Conservation (phyloP, 164 flowering plant species). For the Chimonanthus salicifolius region DNA sequence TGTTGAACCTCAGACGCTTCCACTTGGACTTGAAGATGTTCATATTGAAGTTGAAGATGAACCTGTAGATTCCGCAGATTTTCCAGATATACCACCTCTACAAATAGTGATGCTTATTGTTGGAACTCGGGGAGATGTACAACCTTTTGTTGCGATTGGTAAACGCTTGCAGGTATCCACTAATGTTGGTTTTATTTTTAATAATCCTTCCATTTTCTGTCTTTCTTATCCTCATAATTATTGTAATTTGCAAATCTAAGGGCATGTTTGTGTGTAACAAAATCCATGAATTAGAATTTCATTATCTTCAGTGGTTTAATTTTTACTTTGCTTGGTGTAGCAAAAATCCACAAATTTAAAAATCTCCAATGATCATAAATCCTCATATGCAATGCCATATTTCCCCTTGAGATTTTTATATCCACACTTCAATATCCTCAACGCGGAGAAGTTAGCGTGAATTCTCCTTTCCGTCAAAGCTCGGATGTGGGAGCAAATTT, state of each 20-base stretch:
- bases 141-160: constrained; percentile 94
- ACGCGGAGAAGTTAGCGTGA: too few relatives aligned
- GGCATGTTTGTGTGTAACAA: neutral
- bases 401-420: too few relatives aligned
- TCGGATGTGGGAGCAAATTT: too few relatives aligned
- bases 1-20: constrained; percentile 42
- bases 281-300: too few relatives aligned
- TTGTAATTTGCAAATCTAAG: constrained; percentile 5
- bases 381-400: too few relatives aligned
- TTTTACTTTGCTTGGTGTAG: too few relatives aligned
- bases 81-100: constrained; percentile 70
- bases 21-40: constrained; percentile 32
- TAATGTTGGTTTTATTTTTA: neutral
- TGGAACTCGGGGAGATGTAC: constrained; percentile 98
- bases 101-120: constrained; percentile 95
- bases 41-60: constrained; percentile 50
- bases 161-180: constrained; percentile 75
- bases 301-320: too few relatives aligned
- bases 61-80: constrained; percentile 46
- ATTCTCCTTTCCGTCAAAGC: too few relatives aligned
- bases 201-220: neutral
- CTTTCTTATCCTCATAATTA: neutral
- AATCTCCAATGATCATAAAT: too few relatives aligned
- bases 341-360: too few relatives aligned
- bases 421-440: too few relatives aligned